These are phyloP conservation scores for Sordariomycetes sp. DNA, from an alignment of 2,329 filamentous ascomycete genomes.

Conservation along the genomic window DNA sequence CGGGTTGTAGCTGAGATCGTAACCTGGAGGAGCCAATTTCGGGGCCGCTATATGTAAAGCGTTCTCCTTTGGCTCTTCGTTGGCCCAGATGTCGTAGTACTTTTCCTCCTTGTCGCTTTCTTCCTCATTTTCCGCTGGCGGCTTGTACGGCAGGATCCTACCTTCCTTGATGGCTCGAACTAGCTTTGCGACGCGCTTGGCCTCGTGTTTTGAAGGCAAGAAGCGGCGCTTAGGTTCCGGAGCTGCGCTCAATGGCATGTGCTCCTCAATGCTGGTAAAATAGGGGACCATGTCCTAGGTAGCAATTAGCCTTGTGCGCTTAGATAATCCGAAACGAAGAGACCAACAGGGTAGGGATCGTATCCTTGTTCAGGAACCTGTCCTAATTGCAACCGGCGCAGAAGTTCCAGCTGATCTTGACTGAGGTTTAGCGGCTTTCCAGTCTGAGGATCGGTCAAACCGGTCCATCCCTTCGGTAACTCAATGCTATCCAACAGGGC, in stretches of 20 bases:
- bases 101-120: slow-evolving; percentile 65
- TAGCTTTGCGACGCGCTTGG: slow-evolving; percentile 93
- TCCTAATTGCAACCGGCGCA: slow-evolving; percentile 82
- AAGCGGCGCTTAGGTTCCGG: slow-evolving; percentile 95
- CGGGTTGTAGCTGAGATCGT: slow-evolving; percentile 94
- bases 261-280: slow-evolving; percentile 83
- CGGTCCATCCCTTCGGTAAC: slow-evolving; percentile 94
- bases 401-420: slow-evolving; percentile 78
- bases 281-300: slow-evolving; percentile 75
- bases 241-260: slow-evolving; percentile 89
- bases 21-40: slow-evolving; percentile 85
- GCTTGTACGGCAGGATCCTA: slow-evolving; percentile 82
- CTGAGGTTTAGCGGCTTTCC: slow-evolving; percentile 86
- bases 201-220: slow-evolving; percentile 92
- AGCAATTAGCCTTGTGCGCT: no score
- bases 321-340: background rate
- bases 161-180: slow-evolving; percentile 93
- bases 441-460: slow-evolving; percentile 85
- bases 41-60: slow-evolving; percentile 93
- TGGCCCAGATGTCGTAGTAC: slow-evolving; percentile 89
- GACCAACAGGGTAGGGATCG: slow-evolving; percentile 74
- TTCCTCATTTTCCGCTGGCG: slow-evolving; percentile 56
- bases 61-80: slow-evolving; percentile 73
- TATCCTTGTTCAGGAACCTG: slow-evolving; percentile 82
- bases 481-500: slow-evolving; percentile 94